Conservation (phyloP, 768 basidiomycete species). For the Thelephora aurantiotincta region DNA sequence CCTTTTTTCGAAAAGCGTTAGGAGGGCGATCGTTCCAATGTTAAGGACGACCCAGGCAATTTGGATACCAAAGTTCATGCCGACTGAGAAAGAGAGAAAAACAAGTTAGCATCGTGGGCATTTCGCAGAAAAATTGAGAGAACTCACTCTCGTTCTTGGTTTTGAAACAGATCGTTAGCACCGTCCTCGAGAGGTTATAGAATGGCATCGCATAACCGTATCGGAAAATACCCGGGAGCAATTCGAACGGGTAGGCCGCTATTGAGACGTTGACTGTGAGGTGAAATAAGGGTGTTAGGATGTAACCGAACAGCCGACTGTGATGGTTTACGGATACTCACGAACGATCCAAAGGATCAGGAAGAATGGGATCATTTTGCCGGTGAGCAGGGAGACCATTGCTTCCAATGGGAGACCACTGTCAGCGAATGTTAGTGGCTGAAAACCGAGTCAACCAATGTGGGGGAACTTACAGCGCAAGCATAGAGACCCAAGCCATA, state of each 20-base stretch:
- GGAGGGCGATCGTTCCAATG: constrained; percentile 33
- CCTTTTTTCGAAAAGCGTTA: constrained; percentile 29
- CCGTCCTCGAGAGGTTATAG: constrained; percentile 50
- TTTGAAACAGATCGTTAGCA: constrained; percentile 48
- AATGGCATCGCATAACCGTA: constrained; percentile 65
- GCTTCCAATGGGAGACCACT: constrained; percentile 53
- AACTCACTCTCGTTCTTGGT: constrained; percentile 47
- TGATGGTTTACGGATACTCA: constrained; percentile 15
- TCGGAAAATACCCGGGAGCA: constrained; percentile 40
- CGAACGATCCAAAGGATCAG: constrained; percentile 52
- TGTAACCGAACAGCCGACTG: too few species aligned
- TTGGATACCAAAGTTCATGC: constrained; percentile 46
- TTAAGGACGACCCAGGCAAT: constrained; percentile 43
- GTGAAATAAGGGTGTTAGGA: background rate
- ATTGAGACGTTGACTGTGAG: constrained; percentile 42
- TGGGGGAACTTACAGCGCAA: constrained; percentile 29
- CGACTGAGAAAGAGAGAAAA: constrained; percentile 25
- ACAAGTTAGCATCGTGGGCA: constrained; percentile 11
- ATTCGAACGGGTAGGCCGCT: constrained; percentile 39
- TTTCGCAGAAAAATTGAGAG: background rate
- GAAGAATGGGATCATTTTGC: constrained; percentile 41
- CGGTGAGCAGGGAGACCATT: constrained; percentile 39
- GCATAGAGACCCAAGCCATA: constrained; percentile 45
- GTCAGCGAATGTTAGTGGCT: constrained; percentile 1
- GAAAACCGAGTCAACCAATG: too few species aligned